Conservation (phyloP, 176 grass and related monocot species). For the Phoenix roebelenii region DNA sequence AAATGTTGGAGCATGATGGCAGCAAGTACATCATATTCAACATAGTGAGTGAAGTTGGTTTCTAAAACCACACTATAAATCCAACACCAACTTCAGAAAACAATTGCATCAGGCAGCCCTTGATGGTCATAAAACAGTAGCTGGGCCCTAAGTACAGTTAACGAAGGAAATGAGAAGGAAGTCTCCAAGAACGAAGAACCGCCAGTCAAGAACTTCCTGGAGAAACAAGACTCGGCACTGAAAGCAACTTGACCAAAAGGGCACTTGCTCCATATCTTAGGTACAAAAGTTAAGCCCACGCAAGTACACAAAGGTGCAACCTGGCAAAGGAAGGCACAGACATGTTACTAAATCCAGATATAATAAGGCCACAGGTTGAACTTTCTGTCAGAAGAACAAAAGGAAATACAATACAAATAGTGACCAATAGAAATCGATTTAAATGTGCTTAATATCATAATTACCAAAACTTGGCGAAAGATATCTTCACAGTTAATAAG, state of each 20-base stretch:
- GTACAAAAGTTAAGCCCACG: slow-evolving; percentile 33
- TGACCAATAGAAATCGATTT: too few relatives aligned
- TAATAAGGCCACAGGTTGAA: too few relatives aligned
- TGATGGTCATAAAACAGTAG: slow-evolving; percentile 12
- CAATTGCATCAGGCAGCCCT: slow-evolving; percentile 48
- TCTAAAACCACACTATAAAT: slow-evolving; percentile 28
- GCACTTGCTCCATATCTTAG: slow-evolving; percentile 81
- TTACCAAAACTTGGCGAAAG: too few relatives aligned
- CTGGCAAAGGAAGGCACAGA: slow-evolving; percentile 19
- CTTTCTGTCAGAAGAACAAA: too few relatives aligned
- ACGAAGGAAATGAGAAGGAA: slow-evolving; percentile 72
- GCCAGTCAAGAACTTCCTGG: slow-evolving; percentile 92
- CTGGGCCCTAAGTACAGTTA: slow-evolving; percentile 73
- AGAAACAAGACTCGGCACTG: slow-evolving; percentile 55
- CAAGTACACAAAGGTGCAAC: slow-evolving; percentile 21
- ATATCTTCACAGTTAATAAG: too few relatives aligned
- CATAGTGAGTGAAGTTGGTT: slow-evolving; percentile 20
- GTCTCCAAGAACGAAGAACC: slow-evolving; percentile 79
- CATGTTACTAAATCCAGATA: not conserved
- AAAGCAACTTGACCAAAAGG: slow-evolving; percentile 52
- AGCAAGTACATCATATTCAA: slow-evolving; percentile 47
- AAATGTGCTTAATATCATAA: too few relatives aligned
- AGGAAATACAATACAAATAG: too few relatives aligned
- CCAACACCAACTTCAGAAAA: slow-evolving; percentile 43
- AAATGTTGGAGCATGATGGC: slow-evolving; percentile 30